Percentiles rank a stretch among this genome's conserved stretches.
Evolutionary conservation across 2,329 filamentous ascomycete species (phyloP).

Genomic region (Paradendryphiella salina): DNA sequence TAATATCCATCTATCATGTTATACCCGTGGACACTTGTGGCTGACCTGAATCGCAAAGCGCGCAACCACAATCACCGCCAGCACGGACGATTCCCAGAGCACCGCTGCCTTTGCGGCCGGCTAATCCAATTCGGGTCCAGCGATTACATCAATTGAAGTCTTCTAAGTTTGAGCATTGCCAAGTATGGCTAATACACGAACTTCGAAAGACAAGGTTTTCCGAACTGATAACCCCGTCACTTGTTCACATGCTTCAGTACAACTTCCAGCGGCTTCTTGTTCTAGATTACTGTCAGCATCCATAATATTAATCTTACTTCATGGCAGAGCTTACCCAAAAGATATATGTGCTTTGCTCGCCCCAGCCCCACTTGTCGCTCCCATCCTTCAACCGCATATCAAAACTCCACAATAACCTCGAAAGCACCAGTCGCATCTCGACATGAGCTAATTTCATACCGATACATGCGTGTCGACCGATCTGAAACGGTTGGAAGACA

Average conservation of each 20-base stretch:
- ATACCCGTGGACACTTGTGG: too few species aligned
- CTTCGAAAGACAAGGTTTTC: too few species aligned
- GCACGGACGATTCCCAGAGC: too few species aligned
- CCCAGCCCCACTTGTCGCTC: slow-evolving; percentile 26
- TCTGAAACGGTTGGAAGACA: slow-evolving; percentile 32
- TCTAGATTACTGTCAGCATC: not conserved
- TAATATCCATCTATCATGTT: too few species aligned
- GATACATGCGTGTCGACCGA: slow-evolving; percentile 36
- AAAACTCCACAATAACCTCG: slow-evolving; percentile 48
- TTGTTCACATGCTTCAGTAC: not conserved
- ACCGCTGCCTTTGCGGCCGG: too few species aligned
- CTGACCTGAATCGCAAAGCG: too few species aligned
- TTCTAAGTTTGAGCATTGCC: too few species aligned
- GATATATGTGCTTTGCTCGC: slow-evolving; percentile 28
- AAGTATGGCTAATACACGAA: too few species aligned
- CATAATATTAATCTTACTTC: not conserved
- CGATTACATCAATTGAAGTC: too few species aligned
- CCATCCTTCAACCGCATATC: slow-evolving; percentile 30
- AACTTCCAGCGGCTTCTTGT: slow-evolving; percentile 8
- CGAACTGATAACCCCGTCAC: not conserved
- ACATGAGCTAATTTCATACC: slow-evolving; percentile 37
- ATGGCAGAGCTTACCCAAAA: slow-evolving; percentile 21
- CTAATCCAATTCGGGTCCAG: too few species aligned
- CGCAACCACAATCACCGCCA: too few species aligned
- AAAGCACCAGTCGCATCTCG: slow-evolving; percentile 45